Evolutionary conservation across 371 early-diverging fungal genomes (phyloP).

Genomic region (Mucor racemosus): DNA sequence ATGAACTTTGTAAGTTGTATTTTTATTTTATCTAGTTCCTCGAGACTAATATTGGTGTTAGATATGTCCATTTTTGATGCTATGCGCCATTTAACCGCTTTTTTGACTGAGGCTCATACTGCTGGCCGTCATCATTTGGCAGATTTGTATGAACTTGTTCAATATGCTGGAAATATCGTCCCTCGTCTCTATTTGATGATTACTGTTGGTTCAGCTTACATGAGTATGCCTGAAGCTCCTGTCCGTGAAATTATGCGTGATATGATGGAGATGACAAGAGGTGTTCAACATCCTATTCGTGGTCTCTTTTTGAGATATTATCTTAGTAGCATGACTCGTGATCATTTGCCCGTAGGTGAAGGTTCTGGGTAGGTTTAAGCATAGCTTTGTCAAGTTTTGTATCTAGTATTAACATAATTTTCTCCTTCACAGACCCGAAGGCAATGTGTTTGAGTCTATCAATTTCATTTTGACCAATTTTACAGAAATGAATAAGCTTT

Average conservation of each 20-base stretch:
- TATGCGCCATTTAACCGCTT: constrained; percentile 85
- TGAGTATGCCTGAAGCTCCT: constrained; percentile 86
- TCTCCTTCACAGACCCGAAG: constrained; percentile 64
- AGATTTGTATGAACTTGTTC: constrained; percentile 95
- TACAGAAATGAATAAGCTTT: constrained; percentile 97
- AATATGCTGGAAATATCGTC: constrained; percentile 96
- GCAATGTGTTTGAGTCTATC: constrained; percentile 87
- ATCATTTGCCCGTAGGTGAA: constrained; percentile 74
- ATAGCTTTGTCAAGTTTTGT: not conserved
- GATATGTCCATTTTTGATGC: constrained; percentile 97
- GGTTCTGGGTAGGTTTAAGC: constrained; percentile 51
- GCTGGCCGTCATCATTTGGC: constrained; percentile 88
- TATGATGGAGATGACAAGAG: constrained; percentile 97
- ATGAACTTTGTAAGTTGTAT: constrained; percentile 84
- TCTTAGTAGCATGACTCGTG: constrained; percentile 89
- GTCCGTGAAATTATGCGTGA: constrained; percentile 94
- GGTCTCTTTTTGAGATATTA: constrained; percentile 96
- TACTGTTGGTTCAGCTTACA: constrained; percentile 93
- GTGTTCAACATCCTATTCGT: constrained; percentile 96
- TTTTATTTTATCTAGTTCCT: constrained; percentile 6
- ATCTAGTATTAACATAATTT: not conserved
- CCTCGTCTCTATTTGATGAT: constrained; percentile 97
- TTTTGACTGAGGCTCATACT: constrained; percentile 85
- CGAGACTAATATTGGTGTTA: constrained; percentile 28
- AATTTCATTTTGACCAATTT: constrained; percentile 93